These are phyloP conservation scores for Flaveria bidentis DNA, from an alignment of 129 eudicot species.

Conservation along the genomic window DNA sequence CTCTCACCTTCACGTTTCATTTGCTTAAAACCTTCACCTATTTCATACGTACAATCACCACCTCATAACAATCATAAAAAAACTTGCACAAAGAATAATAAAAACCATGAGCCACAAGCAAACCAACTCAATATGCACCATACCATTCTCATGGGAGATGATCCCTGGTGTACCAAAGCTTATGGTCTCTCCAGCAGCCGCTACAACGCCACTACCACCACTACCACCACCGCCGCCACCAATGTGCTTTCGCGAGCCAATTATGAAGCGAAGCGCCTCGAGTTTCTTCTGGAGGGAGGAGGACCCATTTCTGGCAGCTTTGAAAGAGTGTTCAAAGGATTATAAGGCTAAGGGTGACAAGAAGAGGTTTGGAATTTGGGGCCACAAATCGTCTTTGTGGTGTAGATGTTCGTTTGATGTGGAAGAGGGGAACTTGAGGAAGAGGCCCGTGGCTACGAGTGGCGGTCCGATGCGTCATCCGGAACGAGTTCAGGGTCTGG, in stretches of 20 bases:
- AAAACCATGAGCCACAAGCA: slow-evolving; percentile 43
- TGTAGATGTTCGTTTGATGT: slow-evolving; percentile 54
- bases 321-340: slow-evolving; percentile 51
- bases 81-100: not conserved
- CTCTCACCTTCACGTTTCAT: slow-evolving; percentile 44
- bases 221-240: slow-evolving; percentile 36
- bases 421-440: slow-evolving; percentile 40
- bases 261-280: slow-evolving; percentile 34
- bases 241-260: slow-evolving; percentile 27
- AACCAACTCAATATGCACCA: slow-evolving; percentile 22
- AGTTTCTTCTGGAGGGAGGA: slow-evolving; percentile 42
- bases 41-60: slow-evolving; percentile 21
- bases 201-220: slow-evolving; percentile 9
- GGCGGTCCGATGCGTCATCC: slow-evolving; percentile 35
- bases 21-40: slow-evolving; percentile 39
- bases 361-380: slow-evolving; percentile 28
- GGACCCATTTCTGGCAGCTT: slow-evolving; percentile 60
- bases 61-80: not conserved
- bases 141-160: slow-evolving; percentile 72
- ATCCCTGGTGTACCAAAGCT: slow-evolving; percentile 59
- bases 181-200: slow-evolving; percentile 27
- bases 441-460: slow-evolving; percentile 19
- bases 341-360: slow-evolving; percentile 22
- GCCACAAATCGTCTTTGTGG: slow-evolving; percentile 42
- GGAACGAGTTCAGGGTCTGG: slow-evolving; percentile 25